Evolutionary conservation across 2,329 filamentous ascomycete species (phyloP).

Genomic region (Neonectria faginata): DNA sequence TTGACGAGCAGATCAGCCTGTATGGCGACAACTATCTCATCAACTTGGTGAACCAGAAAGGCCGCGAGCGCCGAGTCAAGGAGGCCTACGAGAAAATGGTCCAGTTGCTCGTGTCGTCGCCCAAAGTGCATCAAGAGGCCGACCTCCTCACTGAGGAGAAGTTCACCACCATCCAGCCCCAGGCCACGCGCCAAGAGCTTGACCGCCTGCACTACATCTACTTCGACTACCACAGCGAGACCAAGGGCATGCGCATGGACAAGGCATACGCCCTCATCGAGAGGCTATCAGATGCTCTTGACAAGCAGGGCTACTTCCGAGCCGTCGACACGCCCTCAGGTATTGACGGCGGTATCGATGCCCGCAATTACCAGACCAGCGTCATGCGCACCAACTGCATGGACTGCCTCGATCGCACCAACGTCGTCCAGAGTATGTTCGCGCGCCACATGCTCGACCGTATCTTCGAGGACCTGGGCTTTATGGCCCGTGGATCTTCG

Average conservation of each 20-base stretch:
- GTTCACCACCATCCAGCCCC: slow-evolving; percentile 79
- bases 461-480: slow-evolving; percentile 86
- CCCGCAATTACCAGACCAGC: slow-evolving; percentile 83
- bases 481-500: slow-evolving; percentile 80
- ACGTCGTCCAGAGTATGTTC: slow-evolving; percentile 97
- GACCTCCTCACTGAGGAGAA: slow-evolving; percentile 80
- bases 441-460: slow-evolving; percentile 89
- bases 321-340: slow-evolving; percentile 86
- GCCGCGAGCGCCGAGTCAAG: slow-evolving; percentile 89
- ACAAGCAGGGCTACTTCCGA: slow-evolving; percentile 90
- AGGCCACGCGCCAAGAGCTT: slow-evolving; percentile 70
- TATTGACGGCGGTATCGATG: slow-evolving; percentile 78
- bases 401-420: slow-evolving; percentile 98
- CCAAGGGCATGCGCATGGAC: slow-evolving; percentile 94
- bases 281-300: slow-evolving; percentile 79
- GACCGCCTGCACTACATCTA: slow-evolving; percentile 96
- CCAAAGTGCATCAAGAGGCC: slow-evolving; percentile 73
- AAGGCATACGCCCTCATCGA: slow-evolving; percentile 89
- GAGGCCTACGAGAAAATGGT: slow-evolving; percentile 94
- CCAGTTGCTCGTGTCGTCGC: slow-evolving; percentile 76
- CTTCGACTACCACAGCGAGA: slow-evolving; percentile 98
- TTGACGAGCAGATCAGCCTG: slow-evolving; percentile 89
- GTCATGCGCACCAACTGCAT: slow-evolving; percentile 99
- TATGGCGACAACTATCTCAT: slow-evolving; percentile 98
- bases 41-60: slow-evolving; percentile 96